Conservation (phyloP, 106 monocot species). For the Ottelia alismoides region DNA sequence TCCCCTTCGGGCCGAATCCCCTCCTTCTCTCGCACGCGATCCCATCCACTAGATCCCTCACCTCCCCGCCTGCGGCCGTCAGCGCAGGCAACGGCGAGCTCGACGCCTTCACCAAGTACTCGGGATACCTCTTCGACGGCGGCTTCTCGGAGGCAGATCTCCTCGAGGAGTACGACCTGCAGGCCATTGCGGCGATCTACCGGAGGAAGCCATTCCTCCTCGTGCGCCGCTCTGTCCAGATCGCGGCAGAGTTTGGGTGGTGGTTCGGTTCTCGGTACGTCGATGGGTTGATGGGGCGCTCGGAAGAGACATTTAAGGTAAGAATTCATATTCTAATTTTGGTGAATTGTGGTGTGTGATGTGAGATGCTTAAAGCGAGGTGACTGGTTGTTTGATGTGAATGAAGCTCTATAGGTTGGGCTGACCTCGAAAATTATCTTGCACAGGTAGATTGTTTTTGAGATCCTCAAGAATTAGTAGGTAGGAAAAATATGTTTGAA, state of each 20-base stretch:
- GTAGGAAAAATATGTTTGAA: no score
- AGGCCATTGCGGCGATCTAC: conserved; percentile 46
- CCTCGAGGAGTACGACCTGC: conserved; percentile 38
- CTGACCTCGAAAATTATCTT: no score
- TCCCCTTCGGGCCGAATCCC: no score
- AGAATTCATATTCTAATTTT: no score
- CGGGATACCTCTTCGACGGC: conserved; percentile 80
- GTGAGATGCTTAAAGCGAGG: no score
- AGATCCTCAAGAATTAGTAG: no score
- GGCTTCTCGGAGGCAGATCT: conserved; percentile 59
- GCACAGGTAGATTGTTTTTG: no score
- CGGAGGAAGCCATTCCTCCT: conserved; percentile 64
- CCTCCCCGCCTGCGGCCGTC: background rate
- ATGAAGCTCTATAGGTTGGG: no score
- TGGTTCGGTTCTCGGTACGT: conserved; percentile 66
- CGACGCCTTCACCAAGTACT: conserved; percentile 92
- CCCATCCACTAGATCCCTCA: no score
- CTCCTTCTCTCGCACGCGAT: no score
- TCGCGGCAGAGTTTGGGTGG: conserved; percentile 45
- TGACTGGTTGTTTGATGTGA: no score
- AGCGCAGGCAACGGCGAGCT: conserved; percentile 13
- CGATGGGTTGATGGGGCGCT: conserved; percentile 43
- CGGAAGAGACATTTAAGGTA: conserved; percentile 90
- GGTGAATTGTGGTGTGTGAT: no score
- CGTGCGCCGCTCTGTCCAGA: conserved; percentile 58